Base-by-base conservation (phyloP, 169 alveolate species). In the Plasmodium gaboni region DNA sequence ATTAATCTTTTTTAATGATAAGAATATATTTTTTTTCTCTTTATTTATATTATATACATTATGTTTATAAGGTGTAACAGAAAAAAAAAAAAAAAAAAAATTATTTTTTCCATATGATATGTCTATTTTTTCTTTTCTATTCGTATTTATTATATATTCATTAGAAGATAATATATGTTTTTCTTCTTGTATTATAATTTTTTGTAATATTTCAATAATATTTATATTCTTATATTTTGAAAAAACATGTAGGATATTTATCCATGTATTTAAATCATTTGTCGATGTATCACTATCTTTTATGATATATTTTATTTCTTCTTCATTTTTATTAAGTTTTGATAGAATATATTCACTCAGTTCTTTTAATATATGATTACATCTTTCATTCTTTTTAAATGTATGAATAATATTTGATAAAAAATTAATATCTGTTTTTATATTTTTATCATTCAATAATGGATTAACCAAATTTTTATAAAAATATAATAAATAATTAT, bases 341-440 rank as follows among this genome's bases (percentile, higher is more conserved):
- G 24, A 6, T 15, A 57, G 5, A 19, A 78, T 78, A 15, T 50
- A 44, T 15, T 78, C 70, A 26, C 53, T 59, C 12, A 78, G 15
- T 65, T 78, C 59, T 48, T 65, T 65, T 70, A 78, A 24, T 32
- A 78, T 32, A 38, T 50, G 17, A 44, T 78, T 28, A 51, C 51
- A 64, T 6, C 65, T 46, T 63, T 78, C 76, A 50, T 26, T 17
- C 67, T 57, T 78, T 32, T 78, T 78, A 78, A 48, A 78, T 19
- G 89, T 78, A 64, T 65, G 64, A 46, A 78, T 69, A 28, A 78
- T 67, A 46, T 78, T 78, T 9, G 89, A 76, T 65, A 78, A 19
- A 6, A 57, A 15, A 9, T n/a, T 2, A 3, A 70, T 10, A 65
- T 78, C 57, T 6, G 53, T 22, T 17, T 74, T 9, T 5, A 38